Conservation (phyloP, 495 filamentous ascomycete species). For the Xylaria flabelliformis region DNA sequence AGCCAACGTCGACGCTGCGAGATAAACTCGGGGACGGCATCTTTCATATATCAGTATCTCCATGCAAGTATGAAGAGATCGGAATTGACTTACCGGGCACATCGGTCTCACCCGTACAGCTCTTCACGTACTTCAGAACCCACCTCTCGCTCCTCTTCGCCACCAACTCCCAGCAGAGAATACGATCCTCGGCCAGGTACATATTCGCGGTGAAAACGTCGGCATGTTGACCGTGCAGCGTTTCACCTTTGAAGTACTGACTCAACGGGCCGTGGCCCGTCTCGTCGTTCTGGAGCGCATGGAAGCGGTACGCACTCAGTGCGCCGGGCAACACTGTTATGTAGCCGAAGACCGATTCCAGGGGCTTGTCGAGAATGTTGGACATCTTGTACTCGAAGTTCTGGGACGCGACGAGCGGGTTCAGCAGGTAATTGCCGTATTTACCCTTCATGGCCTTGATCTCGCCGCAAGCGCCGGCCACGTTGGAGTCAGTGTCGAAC, state of each 20-base stretch:
- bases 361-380: slow-evolving; percentile 96
- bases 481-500: slow-evolving; percentile 95
- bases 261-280: slow-evolving; percentile 94
- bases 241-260: slow-evolving; percentile 99
- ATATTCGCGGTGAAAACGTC: slow-evolving; percentile 99
- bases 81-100: slow-evolving; percentile 74
- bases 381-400: slow-evolving; percentile 99
- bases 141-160: slow-evolving; percentile 94
- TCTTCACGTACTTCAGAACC: slow-evolving; percentile 98
- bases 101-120: slow-evolving; percentile 94
- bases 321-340: slow-evolving; percentile 97
- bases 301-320: slow-evolving; percentile 93
- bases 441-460: slow-evolving; percentile 96
- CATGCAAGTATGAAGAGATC: background rate
- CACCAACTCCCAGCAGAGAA: slow-evolving; percentile 98
- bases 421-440: slow-evolving; percentile 80
- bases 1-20: slow-evolving; percentile 96
- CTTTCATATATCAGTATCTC: slow-evolving; percentile 45
- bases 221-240: slow-evolving; percentile 92
- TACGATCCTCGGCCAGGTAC: slow-evolving; percentile 98
- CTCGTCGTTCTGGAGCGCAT: slow-evolving; percentile 95
- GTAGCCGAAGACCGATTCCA: slow-evolving; percentile 97
- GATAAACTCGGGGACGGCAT: slow-evolving; percentile 89
- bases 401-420: slow-evolving; percentile 94
- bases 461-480: slow-evolving; percentile 95